phyloP scores from a whole-genome alignment of 2,329 filamentous ascomycete genomes.

The Penicillium oxalicum region DNA sequence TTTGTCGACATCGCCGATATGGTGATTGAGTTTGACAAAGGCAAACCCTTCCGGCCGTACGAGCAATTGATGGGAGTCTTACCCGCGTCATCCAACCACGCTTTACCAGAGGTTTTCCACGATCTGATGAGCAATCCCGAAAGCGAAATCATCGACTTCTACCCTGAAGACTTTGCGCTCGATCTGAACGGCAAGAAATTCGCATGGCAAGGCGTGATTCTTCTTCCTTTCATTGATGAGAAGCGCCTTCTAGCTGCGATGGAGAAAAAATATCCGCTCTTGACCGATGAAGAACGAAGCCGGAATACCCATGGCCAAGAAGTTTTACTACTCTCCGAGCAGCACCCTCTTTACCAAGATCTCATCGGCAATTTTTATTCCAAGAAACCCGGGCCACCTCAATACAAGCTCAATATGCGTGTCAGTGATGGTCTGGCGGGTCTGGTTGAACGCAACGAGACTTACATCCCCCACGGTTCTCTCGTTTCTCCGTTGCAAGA shows the following conservation, averaged over 20 bases:
- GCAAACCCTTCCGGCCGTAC: slow-evolving; percentile 80
- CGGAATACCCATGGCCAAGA: slow-evolving; percentile 78
- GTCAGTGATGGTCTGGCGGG: slow-evolving; percentile 74
- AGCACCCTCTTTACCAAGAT: slow-evolving; percentile 78
- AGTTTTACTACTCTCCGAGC: slow-evolving; percentile 75
- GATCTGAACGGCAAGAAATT: slow-evolving; percentile 98
- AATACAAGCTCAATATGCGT: slow-evolving; percentile 67
- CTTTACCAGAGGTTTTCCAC: slow-evolving; percentile 82
- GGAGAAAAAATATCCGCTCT: slow-evolving; percentile 69
- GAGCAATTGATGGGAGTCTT: slow-evolving; percentile 98
- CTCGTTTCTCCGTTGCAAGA: slow-evolving; percentile 71
- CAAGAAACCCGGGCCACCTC: slow-evolving; percentile 66
- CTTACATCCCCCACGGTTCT: slow-evolving; percentile 76
- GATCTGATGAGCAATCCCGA: slow-evolving; percentile 81
- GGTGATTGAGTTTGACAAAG: slow-evolving; percentile 75
- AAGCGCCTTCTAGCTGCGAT: slow-evolving; percentile 76
- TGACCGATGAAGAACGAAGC: slow-evolving; percentile 68
- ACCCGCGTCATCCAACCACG: slow-evolving; percentile 85
- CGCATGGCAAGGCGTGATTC: slow-evolving; percentile 90
- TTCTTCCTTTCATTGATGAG: slow-evolving; percentile 95
- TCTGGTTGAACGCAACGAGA: slow-evolving; percentile 71
- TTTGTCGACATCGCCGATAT: slow-evolving; percentile 79
- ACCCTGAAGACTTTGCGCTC: slow-evolving; percentile 86
- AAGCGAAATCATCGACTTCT: slow-evolving; percentile 94
- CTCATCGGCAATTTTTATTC: slow-evolving; percentile 83